phyloP scores from a whole-genome alignment of 768 basidiomycete species.

The Tulasnella sp. region DNA sequence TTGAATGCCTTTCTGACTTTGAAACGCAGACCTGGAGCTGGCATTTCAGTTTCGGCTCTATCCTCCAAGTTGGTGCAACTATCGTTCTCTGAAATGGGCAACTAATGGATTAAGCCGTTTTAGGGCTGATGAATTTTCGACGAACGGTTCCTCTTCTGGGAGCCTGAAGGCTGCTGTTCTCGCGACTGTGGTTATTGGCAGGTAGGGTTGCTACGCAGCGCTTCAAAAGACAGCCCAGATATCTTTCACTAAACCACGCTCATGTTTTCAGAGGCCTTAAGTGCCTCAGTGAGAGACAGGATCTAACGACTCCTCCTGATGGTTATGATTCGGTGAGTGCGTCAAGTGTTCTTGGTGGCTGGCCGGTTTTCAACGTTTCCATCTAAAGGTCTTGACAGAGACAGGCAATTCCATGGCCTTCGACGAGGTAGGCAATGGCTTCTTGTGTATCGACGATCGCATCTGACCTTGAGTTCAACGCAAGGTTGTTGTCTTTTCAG shows the following conservation, averaged over 20 bases:
- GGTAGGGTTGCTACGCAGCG: background rate
- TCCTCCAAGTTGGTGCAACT: background rate
- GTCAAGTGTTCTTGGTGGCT: background rate
- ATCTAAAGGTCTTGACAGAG: background rate
- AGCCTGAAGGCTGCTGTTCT: background rate
- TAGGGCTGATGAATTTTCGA: background rate
- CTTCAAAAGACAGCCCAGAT: background rate
- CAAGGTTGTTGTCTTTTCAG: slow-evolving; percentile 14
- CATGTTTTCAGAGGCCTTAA: background rate
- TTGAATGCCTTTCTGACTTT: background rate
- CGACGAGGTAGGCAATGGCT: background rate
- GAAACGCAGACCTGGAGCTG: background rate
- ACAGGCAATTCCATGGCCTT: background rate
- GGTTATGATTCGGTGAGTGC: slow-evolving; percentile 14
- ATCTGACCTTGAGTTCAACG: background rate
- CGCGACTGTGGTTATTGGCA: slow-evolving; percentile 12
- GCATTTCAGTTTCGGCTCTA: background rate
- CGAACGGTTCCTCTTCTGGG: background rate
- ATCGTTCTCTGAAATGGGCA: background rate
- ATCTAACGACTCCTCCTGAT: background rate
- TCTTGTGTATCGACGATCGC: too few species aligned
- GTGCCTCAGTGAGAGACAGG: background rate
- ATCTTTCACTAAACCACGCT: background rate
- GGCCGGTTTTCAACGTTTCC: background rate
- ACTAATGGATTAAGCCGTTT: background rate